Conservation (phyloP, 139 green algal genomes). For the Medakamo hakoo region DNA sequence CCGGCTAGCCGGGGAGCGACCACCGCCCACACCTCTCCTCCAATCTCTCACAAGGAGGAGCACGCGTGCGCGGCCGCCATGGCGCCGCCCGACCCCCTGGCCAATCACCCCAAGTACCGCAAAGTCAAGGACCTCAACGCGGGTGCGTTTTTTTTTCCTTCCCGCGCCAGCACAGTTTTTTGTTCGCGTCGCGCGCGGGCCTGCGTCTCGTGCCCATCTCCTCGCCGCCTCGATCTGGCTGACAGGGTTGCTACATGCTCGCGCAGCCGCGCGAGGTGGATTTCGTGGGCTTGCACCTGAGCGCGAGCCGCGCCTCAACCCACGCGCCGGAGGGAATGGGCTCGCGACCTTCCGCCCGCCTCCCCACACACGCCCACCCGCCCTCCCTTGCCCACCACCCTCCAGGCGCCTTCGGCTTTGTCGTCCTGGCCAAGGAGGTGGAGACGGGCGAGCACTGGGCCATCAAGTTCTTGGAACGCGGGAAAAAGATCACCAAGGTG, state of each 20-base stretch:
- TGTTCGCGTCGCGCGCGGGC: no score
- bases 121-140: constrained; percentile 25
- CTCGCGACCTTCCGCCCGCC: no score
- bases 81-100: constrained; percentile 7
- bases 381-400: no score
- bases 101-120: constrained; percentile 9
- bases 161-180: no score
- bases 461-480: constrained; percentile 28
- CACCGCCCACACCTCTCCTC: not conserved
- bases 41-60: not conserved
- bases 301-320: no score
- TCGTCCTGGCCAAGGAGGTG: constrained; percentile 24
- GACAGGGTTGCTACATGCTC: no score
- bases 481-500: constrained; percentile 6
- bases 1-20: not conserved
- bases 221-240: no score
- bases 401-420: constrained; percentile 28
- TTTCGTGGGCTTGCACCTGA: no score
- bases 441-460: constrained; percentile 23
- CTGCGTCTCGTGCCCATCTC: no score
- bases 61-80: constrained; percentile 1
- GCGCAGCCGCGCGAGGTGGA: no score
- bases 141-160: constrained; percentile 33
- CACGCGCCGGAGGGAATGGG: no score
- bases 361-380: no score